Conservation (phyloP, 1,284 basidiomycete species). For the Rhodotorula sp. region DNA sequence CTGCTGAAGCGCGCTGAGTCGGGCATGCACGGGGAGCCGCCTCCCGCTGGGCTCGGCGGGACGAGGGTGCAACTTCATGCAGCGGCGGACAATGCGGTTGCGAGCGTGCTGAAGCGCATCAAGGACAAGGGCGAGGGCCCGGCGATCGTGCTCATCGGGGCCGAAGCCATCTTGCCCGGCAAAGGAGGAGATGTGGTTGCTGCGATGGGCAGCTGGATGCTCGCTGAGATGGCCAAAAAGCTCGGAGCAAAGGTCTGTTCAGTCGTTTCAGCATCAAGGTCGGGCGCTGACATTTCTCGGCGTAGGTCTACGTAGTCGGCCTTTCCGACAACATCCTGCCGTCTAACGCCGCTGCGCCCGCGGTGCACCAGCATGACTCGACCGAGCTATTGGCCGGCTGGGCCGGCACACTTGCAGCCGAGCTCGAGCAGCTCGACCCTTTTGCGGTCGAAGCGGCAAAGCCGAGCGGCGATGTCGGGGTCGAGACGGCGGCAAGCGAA, state of each 20-base stretch:
- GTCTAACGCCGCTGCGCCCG: background rate
- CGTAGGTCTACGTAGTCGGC: constrained; percentile 8
- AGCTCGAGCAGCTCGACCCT: background rate
- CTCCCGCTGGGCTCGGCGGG: background rate
- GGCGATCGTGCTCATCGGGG: constrained; percentile 1
- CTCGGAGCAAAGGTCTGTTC: background rate
- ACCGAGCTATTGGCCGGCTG: constrained; percentile 10
- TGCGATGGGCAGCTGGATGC: background rate
- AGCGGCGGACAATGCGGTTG: constrained; percentile 9
- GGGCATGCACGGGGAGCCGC: background rate
- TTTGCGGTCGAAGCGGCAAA: background rate
- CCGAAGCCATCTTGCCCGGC: constrained; percentile 6
- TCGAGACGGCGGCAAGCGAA: background rate
- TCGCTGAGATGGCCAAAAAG: constrained; percentile 7
- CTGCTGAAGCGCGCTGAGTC: constrained; percentile 2
- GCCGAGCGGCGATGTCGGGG: background rate
- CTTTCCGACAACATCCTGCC: constrained; percentile 4
- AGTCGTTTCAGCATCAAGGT: too few relatives aligned
- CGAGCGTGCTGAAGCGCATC: background rate
- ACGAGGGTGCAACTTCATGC: constrained; percentile 4
- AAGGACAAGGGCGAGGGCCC: background rate
- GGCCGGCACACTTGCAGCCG: constrained; percentile 5
- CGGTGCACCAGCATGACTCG: background rate
- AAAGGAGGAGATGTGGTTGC: constrained; percentile 6
- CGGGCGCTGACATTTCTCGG: background rate